Conservation (phyloP, 2,329 filamentous ascomycete species). For the Ophiosphaerella narmari region DNA sequence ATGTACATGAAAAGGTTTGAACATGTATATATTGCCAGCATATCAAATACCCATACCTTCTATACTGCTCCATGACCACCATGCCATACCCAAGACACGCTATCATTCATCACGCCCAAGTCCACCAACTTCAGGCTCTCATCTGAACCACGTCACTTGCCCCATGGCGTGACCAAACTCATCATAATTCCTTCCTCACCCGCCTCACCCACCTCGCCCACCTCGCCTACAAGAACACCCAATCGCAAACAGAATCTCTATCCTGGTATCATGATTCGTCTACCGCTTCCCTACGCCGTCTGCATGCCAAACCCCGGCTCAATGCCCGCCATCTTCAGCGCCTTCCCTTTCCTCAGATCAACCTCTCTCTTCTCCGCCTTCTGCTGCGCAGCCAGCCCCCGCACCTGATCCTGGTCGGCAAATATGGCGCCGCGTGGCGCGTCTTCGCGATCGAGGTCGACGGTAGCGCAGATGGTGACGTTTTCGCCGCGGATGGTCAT, state of each 20-base stretch:
- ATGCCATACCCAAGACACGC: too few species aligned
- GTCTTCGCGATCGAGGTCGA: conserved; percentile 96
- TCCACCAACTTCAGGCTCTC: too few species aligned
- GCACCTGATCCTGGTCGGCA: conserved; percentile 71
- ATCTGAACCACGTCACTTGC: conserved; percentile 34
- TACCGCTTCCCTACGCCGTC: conserved; percentile 12
- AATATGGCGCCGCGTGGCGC: conserved; percentile 74
- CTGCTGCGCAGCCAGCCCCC: conserved; percentile 72
- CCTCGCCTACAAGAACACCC: not conserved
- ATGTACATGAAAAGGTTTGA: too few species aligned
- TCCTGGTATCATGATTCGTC: too few species aligned
- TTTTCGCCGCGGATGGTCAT: conserved; percentile 96
- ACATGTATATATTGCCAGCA: too few species aligned
- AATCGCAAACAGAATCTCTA: too few species aligned
- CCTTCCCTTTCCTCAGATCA: conserved; percentile 66
- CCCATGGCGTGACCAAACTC: conserved; percentile 32
- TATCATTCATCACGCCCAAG: too few species aligned
- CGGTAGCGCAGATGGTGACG: conserved; percentile 92
- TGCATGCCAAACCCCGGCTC: conserved; percentile 80
- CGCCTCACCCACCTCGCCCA: not conserved
- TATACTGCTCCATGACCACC: too few species aligned
- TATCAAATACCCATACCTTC: too few species aligned
- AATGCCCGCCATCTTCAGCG: conserved; percentile 56
- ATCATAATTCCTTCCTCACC: not conserved
- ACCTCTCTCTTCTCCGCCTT: conserved; percentile 71